These are phyloP conservation scores for Pichia pseudocactophila DNA, from an alignment of 805 yeast species.

Conservation along the genomic window DNA sequence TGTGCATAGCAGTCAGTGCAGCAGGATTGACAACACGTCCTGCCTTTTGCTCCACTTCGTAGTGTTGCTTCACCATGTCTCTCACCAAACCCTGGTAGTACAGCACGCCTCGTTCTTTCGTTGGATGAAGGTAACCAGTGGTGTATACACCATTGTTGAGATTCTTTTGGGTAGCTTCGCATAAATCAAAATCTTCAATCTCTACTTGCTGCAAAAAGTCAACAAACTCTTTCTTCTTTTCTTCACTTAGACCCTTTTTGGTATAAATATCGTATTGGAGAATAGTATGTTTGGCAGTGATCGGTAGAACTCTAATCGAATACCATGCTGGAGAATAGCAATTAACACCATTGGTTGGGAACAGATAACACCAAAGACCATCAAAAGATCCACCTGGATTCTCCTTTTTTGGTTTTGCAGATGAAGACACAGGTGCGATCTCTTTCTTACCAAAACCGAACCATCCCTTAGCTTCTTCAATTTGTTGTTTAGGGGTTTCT, in stretches of 20 bases:
- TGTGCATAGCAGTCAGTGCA: conserved; percentile 31
- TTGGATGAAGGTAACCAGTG: conserved; percentile 52
- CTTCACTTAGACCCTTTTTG: conserved; percentile 46
- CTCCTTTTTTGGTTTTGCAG: conserved; percentile 23
- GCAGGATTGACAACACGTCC: conserved; percentile 49
- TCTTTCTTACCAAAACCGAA: conserved; percentile 40
- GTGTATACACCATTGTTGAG: conserved; percentile 51
- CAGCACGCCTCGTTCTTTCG: conserved; percentile 50
- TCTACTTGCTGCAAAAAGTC: conserved; percentile 57
- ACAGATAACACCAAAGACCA: conserved; percentile 55
- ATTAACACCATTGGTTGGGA: conserved; percentile 53
- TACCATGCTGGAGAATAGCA: conserved; percentile 64
- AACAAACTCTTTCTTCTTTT: conserved; percentile 49
- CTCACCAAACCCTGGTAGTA: conserved; percentile 46
- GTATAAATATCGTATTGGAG: conserved; percentile 54
- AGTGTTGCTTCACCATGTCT: conserved; percentile 51
- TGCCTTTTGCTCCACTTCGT: conserved; percentile 33
- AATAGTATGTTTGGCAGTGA: conserved; percentile 43
- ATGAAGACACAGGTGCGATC: conserved; percentile 8
- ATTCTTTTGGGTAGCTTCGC: conserved; percentile 52
- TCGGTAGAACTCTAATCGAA: conserved; percentile 50
- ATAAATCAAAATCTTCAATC: conserved; percentile 51
- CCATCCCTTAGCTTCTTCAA: conserved; percentile 35
- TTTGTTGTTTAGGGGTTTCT: conserved; percentile 22
- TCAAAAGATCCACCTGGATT: conserved; percentile 56